A percentile compares a stretch with the other conserved stretches of the same genome.
Conservation (phyloP, 768 basidiomycete species). For the Auriscalpium vulgare region DNA sequence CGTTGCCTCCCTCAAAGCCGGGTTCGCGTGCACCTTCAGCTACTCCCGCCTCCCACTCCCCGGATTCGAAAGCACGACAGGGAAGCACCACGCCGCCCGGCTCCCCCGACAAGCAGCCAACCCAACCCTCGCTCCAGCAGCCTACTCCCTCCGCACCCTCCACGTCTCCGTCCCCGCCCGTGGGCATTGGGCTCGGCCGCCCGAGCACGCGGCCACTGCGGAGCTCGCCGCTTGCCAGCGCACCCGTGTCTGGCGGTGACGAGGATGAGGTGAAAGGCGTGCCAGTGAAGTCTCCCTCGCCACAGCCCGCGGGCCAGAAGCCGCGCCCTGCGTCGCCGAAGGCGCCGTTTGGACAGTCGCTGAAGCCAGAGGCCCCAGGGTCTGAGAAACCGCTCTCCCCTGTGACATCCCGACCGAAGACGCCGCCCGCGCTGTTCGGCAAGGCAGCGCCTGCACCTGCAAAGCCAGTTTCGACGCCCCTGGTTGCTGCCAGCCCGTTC, state of each 20-base stretch:
- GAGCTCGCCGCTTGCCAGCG: conserved; percentile 69
- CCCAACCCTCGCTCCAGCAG: conserved; percentile 13
- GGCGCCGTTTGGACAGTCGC: conserved; percentile 24
- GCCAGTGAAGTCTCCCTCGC: background rate
- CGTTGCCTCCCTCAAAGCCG: conserved; percentile 39
- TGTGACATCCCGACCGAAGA: conserved; percentile 36
- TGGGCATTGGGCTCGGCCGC: conserved; percentile 48
- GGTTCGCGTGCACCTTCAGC: conserved; percentile 28
- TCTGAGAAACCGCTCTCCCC: conserved; percentile 7
- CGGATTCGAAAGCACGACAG: conserved; percentile 20
- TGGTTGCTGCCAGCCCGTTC: background rate
- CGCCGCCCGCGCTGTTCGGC: conserved; percentile 24
- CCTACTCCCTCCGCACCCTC: conserved; percentile 25
- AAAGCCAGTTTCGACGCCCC: background rate
- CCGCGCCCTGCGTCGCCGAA: conserved; percentile 36
- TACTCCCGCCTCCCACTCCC: conserved; percentile 8
- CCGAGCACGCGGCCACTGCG: conserved; percentile 59
- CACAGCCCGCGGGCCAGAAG: conserved; percentile 19
- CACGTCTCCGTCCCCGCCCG: conserved; percentile 31
- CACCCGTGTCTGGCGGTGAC: conserved; percentile 36
- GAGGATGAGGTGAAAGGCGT: conserved; percentile 29
- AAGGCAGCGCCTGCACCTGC: background rate
- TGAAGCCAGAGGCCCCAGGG: background rate
- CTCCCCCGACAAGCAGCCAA: conserved; percentile 42
- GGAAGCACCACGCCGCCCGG: conserved; percentile 57